Evolutionary conservation across 768 basidiomycete species (phyloP).

Genomic region (Atractiella rhizophila): DNA sequence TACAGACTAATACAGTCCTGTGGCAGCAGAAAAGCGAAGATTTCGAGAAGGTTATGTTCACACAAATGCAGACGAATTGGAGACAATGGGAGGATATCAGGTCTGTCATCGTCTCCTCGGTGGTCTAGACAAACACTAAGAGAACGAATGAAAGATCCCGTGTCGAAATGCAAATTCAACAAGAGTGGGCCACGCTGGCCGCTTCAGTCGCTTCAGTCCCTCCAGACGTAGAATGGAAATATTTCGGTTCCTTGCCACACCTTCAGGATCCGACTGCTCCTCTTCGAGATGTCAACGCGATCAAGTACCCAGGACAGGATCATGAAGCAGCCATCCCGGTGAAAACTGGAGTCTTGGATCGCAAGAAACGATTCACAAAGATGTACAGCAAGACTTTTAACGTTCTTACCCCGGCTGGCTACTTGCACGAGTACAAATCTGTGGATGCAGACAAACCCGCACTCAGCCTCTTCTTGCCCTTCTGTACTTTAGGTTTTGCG

Average conservation of each 20-base stretch:
- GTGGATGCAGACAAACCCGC: conserved; percentile 10
- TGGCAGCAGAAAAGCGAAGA: conserved; percentile 88
- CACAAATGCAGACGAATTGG: conserved; percentile 88
- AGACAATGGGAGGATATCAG: too few species aligned
- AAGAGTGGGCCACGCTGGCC: too few species aligned
- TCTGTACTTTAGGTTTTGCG: conserved; percentile 15
- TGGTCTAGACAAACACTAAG: too few species aligned
- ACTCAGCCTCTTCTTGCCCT: conserved; percentile 19
- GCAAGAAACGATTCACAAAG: conserved; percentile 20
- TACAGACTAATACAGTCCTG: conserved; percentile 91
- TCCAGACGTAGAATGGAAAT: not conserved
- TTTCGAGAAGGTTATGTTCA: conserved; percentile 90
- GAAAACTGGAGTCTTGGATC: conserved; percentile 17
- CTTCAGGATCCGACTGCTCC: conserved; percentile 14
- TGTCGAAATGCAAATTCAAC: too few species aligned
- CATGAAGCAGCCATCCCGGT: conserved; percentile 14
- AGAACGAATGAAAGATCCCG: too few species aligned
- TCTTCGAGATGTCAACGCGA: conserved; percentile 7
- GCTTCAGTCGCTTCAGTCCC: too few species aligned
- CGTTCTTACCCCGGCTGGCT: conserved; percentile 18
- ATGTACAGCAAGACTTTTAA: conserved; percentile 16
- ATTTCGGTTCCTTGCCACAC: not conserved
- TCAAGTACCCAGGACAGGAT: conserved; percentile 17
- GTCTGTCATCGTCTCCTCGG: too few species aligned
- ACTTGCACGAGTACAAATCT: conserved; percentile 17